Evolutionary conservation across 2,329 filamentous ascomycete genomes (phyloP).

Genomic region (Blumeria hordei): DNA sequence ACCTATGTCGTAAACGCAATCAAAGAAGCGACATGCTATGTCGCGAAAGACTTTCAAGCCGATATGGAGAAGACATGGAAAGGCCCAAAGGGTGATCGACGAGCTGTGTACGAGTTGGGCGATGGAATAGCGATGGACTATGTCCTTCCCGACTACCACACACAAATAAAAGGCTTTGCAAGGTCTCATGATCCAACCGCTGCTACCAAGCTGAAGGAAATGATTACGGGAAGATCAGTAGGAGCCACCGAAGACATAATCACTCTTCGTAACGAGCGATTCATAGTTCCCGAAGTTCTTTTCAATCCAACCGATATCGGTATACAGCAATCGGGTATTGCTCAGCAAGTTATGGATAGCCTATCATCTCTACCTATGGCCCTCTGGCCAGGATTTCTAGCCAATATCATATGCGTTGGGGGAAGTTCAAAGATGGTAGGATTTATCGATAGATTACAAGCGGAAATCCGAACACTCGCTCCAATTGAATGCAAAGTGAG

Average conservation of each 20-base stretch:
- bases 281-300: slow-evolving; percentile 68
- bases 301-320: slow-evolving; percentile 75
- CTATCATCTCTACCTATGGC: slow-evolving; percentile 54
- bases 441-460: slow-evolving; percentile 56
- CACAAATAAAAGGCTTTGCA: slow-evolving; percentile 36
- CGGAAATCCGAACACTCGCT: slow-evolving; percentile 45
- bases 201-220: slow-evolving; percentile 24
- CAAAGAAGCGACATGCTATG: slow-evolving; percentile 73
- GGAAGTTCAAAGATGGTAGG: slow-evolving; percentile 62
- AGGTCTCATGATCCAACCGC: slow-evolving; percentile 54
- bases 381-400: slow-evolving; percentile 59
- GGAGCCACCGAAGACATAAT: slow-evolving; percentile 48
- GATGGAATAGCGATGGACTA: slow-evolving; percentile 65
- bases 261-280: slow-evolving; percentile 77
- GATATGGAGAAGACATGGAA: slow-evolving; percentile 77
- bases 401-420: slow-evolving; percentile 74
- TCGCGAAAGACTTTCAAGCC: slow-evolving; percentile 48
- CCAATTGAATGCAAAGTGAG: slow-evolving; percentile 58
- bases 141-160: slow-evolving; percentile 59
- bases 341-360: slow-evolving; percentile 61
- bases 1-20: slow-evolving; percentile 86
- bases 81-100: slow-evolving; percentile 35
- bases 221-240: slow-evolving; percentile 19
- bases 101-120: slow-evolving; percentile 21
- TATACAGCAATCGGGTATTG: slow-evolving; percentile 58